Conservation (phyloP, 2,329 filamentous ascomycete species). For the Cladorrhinum sp. region DNA sequence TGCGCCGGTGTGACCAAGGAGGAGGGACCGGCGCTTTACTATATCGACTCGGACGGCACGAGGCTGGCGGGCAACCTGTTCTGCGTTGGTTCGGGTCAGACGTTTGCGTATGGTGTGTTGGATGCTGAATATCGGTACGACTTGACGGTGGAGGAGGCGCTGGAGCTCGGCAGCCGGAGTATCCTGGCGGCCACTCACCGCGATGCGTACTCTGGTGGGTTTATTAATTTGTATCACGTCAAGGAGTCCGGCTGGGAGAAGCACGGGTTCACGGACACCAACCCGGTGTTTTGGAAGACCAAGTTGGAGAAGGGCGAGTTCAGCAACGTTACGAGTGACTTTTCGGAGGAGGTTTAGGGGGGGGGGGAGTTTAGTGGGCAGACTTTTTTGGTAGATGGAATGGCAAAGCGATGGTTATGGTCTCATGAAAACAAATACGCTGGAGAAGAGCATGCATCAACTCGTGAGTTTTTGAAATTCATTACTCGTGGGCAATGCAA, state of each 20-base stretch:
- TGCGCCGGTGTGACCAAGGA: conserved; percentile 93
- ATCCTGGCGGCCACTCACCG: conserved; percentile 95
- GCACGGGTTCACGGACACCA: conserved; percentile 96
- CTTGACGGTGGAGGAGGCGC: conserved; percentile 77
- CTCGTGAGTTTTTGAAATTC: too few species aligned
- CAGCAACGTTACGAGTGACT: conserved; percentile 81
- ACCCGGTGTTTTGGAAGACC: conserved; percentile 99
- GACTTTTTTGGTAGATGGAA: neutral
- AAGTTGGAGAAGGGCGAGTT: conserved; percentile 99
- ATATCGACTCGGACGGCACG: conserved; percentile 97
- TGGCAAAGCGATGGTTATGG: neutral
- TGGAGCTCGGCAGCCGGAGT: conserved; percentile 86
- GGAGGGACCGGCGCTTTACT: conserved; percentile 96
- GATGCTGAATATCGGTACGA: conserved; percentile 95
- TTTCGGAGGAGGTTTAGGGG: conserved; percentile 48
- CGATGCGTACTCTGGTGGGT: conserved; percentile 98
- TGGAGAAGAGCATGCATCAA: too few species aligned
- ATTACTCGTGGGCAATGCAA: too few species aligned
- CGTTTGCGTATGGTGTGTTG: conserved; percentile 96
- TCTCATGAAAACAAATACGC: neutral
- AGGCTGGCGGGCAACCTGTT: conserved; percentile 91
- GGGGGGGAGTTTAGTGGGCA: neutral
- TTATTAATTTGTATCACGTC: conserved; percentile 98
- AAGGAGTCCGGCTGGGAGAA: conserved; percentile 99
- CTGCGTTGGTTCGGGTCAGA: conserved; percentile 97